Evolutionary conservation across 116 monocot species (phyloP).

Genomic region (Zostera marina): DNA sequence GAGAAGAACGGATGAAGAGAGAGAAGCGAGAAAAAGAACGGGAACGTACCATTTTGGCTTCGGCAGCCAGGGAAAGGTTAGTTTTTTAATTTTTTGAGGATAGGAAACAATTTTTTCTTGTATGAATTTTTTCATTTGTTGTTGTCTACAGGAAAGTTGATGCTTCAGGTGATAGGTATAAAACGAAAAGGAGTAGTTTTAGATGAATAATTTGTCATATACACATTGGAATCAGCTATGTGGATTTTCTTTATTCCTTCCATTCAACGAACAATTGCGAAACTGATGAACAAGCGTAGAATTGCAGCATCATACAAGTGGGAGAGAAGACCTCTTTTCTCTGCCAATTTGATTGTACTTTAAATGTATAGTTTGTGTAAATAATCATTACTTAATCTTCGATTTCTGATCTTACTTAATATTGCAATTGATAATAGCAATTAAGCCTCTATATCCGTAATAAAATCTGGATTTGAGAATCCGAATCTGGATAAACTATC

Average conservation of each 20-base stretch:
- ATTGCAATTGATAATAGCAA: too few species aligned
- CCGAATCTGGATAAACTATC: too few species aligned
- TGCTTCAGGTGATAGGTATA: background rate
- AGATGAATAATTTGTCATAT: background rate
- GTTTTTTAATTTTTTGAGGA: background rate
- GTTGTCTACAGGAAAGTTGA: background rate
- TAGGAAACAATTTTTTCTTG: background rate
- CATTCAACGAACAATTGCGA: too few species aligned
- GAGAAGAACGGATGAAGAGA: slow-evolving; percentile 15
- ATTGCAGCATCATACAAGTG: too few species aligned
- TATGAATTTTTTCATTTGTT: too few species aligned
- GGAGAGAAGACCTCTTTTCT: background rate
- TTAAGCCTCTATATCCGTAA: too few species aligned
- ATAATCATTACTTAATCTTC: too few species aligned
- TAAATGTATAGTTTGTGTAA: too few species aligned
- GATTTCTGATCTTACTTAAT: too few species aligned
- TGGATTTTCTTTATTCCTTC: background rate
- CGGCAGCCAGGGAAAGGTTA: slow-evolving; percentile 4
- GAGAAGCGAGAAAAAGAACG: slow-evolving; percentile 15
- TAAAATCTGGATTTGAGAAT: too few species aligned
- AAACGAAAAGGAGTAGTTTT: slow-evolving; percentile 1
- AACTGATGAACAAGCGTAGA: too few species aligned
- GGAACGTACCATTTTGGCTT: slow-evolving; percentile 3
- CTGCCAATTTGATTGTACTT: background rate
- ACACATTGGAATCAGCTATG: background rate